Conservation (phyloP, 2,329 filamentous ascomycete genomes). For the Exserohilum rostratum region DNA sequence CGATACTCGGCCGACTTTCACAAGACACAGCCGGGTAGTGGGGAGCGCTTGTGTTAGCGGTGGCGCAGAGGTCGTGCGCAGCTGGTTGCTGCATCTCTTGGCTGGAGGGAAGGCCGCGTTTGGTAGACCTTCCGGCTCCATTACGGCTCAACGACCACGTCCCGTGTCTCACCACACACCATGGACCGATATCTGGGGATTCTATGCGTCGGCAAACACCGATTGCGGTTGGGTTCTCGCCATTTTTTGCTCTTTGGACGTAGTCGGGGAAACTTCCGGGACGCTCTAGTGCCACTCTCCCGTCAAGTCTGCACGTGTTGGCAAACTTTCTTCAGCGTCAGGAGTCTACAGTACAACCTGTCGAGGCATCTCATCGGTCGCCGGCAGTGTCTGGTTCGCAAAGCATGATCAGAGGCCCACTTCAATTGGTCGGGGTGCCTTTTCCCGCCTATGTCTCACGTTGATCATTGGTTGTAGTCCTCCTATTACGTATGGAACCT, state of each 20-base stretch:
- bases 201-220: neutral
- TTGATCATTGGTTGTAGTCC: conserved; percentile 7
- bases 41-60: conserved; percentile 2
- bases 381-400: conserved; percentile 1
- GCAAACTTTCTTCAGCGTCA: conserved; percentile 3
- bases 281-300: neutral
- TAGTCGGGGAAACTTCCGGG: neutral
- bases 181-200: neutral
- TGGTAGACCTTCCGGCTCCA: conserved; percentile 2
- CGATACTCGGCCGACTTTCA: conserved; percentile 1
- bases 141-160: neutral
- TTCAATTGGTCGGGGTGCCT: conserved; percentile 6
- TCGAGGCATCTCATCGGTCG: conserved; percentile 9
- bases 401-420: conserved; percentile 2
- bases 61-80: conserved; percentile 3
- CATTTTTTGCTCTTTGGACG: neutral
- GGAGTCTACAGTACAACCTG: conserved; percentile 3
- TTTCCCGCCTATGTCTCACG: conserved; percentile 5
- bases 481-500: conserved; percentile 5
- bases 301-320: conserved; percentile 3
- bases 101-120: conserved; percentile 3
- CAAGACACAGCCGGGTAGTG: neutral
- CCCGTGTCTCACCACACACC: neutral
- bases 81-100: neutral
- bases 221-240: neutral